phyloP scores from a whole-genome alignment of 31 red algal species.

The Endocladia muricata region DNA sequence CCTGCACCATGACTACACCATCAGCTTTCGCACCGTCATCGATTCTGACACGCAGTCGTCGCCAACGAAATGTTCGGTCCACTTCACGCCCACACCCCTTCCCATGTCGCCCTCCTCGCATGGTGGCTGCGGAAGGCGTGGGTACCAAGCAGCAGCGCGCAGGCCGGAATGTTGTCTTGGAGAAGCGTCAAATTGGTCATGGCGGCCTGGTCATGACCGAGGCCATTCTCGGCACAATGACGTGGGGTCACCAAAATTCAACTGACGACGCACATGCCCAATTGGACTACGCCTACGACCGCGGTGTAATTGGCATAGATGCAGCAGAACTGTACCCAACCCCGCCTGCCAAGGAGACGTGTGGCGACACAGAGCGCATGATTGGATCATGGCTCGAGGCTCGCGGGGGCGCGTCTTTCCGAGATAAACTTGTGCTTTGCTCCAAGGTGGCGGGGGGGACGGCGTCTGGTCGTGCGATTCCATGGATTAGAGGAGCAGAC shows the following conservation, averaged over 20 bases:
- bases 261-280: slow-evolving; percentile 75
- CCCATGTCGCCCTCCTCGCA: neutral
- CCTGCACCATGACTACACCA: too few relatives aligned
- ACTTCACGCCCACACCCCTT: too few relatives aligned
- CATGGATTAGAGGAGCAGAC: slow-evolving; percentile 53
- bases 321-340: slow-evolving; percentile 66
- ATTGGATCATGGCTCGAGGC: slow-evolving; percentile 71
- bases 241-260: slow-evolving; percentile 84
- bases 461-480: slow-evolving; percentile 3
- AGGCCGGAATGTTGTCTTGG: neutral
- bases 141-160: neutral
- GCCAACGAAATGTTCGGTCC: too few relatives aligned
- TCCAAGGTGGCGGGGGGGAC: slow-evolving; percentile 69
- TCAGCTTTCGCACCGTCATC: too few relatives aligned
- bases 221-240: slow-evolving; percentile 85
- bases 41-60: too few relatives aligned
- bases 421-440: slow-evolving; percentile 52
- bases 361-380: slow-evolving; percentile 47
- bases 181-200: slow-evolving; percentile 15
- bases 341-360: slow-evolving; percentile 33
- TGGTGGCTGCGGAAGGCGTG: neutral
- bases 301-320: slow-evolving; percentile 78
- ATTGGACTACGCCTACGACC: slow-evolving; percentile 74
- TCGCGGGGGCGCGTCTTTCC: slow-evolving; percentile 37
- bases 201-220: slow-evolving; percentile 39